Evolutionary conservation across 164 flowering plant species (phyloP).

Genomic region (Aristolochia fimbriata): DNA sequence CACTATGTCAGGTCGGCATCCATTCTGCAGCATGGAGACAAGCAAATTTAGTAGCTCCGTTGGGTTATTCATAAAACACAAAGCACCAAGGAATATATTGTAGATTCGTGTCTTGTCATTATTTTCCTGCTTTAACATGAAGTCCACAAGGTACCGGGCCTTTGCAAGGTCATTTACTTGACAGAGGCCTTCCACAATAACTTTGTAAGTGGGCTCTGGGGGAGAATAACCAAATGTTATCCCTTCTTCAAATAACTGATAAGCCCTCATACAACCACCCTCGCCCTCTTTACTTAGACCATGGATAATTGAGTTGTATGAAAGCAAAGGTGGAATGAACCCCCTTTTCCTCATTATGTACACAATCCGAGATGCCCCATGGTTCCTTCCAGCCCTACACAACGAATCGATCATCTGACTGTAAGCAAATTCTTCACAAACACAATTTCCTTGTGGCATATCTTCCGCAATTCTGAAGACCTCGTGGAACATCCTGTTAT

Average conservation of each 20-base stretch:
- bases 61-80: conserved; percentile 48
- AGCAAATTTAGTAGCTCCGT: conserved; percentile 77
- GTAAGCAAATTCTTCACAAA: conserved; percentile 54
- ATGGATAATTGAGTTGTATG: conserved; percentile 69
- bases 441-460: conserved; percentile 69
- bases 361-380: conserved; percentile 86
- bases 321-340: conserved; percentile 41
- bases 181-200: conserved; percentile 66
- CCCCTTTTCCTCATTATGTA: conserved; percentile 81
- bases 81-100: conserved; percentile 76
- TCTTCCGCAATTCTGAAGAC: conserved; percentile 72
- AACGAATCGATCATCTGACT: conserved; percentile 81
- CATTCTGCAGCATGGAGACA: conserved; percentile 61
- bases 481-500: conserved; percentile 56
- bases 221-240: conserved; percentile 50
- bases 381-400: conserved; percentile 49
- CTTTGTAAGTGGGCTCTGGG: conserved; percentile 56
- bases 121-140: conserved; percentile 44
- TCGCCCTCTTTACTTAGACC: conserved; percentile 70
- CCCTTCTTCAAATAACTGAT: conserved; percentile 74
- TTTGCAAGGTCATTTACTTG: conserved; percentile 39
- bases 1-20: conserved; percentile 66
- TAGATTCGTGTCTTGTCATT: conserved; percentile 50
- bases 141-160: conserved; percentile 49
- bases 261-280: conserved; percentile 83